Conservation (phyloP, 2,329 filamentous ascomycete genomes). For the Thielaviopsis punctulata region DNA sequence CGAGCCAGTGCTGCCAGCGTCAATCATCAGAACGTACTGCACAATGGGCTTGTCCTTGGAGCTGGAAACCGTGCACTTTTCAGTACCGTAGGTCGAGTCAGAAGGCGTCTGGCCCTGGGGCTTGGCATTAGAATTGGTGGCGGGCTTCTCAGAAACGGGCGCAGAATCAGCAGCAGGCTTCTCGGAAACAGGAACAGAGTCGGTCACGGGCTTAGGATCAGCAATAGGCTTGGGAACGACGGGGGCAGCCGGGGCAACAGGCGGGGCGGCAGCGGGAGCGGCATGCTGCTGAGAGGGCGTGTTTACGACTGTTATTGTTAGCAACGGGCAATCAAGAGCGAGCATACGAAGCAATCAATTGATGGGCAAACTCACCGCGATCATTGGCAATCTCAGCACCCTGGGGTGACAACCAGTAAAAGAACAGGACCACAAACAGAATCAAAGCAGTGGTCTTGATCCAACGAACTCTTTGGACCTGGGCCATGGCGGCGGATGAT, state of each 20-base stretch:
- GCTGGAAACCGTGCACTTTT: slow-evolving; percentile 66
- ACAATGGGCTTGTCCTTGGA: slow-evolving; percentile 83
- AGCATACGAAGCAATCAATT: background rate
- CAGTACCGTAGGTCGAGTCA: slow-evolving; percentile 47
- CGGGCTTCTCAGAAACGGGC: background rate
- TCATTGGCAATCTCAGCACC: slow-evolving; percentile 37
- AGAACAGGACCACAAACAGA: slow-evolving; percentile 40
- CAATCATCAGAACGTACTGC: slow-evolving; percentile 97
- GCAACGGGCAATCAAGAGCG: background rate
- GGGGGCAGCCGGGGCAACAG: background rate
- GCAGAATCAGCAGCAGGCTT: slow-evolving; percentile 7
- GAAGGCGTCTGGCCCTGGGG: slow-evolving; percentile 32
- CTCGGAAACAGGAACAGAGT: slow-evolving; percentile 4
- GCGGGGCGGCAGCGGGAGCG: slow-evolving; percentile 3
- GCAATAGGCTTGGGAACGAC: slow-evolving; percentile 6
- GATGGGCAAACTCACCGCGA: slow-evolving; percentile 18
- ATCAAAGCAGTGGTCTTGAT: slow-evolving; percentile 47
- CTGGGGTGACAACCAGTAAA: slow-evolving; percentile 45
- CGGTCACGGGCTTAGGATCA: slow-evolving; percentile 8
- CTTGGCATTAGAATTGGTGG: slow-evolving; percentile 5
- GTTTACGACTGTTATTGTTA: slow-evolving; percentile 2
- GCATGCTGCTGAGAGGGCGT: slow-evolving; percentile 14
- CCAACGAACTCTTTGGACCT: slow-evolving; percentile 48
- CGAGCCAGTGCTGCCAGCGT: slow-evolving; percentile 92
- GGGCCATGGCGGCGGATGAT: slow-evolving; percentile 32